phyloP scores from a whole-genome alignment of 257 asterid species.

The Catharanthus roseus region DNA sequence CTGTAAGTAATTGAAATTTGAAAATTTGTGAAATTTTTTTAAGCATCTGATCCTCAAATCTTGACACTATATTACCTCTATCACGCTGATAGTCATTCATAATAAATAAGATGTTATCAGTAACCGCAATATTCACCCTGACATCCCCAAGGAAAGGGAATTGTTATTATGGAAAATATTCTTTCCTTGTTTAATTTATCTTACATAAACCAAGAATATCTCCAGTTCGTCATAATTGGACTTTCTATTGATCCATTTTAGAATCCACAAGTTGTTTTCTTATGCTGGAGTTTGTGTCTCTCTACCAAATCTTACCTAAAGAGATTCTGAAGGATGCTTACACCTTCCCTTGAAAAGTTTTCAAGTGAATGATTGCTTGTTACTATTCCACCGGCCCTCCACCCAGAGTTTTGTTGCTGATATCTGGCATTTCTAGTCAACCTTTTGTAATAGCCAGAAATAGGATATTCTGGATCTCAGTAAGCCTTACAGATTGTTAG shows the following conservation, averaged over 20 bases:
- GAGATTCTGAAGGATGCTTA: neutral
- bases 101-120: neutral
- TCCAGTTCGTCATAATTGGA: neutral
- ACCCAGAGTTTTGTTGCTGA: neutral
- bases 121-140: neutral
- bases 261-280: neutral
- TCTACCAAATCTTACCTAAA: neutral
- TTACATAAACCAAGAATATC: neutral
- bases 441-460: neutral
- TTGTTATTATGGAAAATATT: neutral
- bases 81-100: no score
- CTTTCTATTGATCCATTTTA: neutral
- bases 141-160: neutral
- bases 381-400: neutral
- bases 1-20: constrained; percentile 41
- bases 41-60: neutral
- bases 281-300: neutral
- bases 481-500: neutral
- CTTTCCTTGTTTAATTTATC: neutral
- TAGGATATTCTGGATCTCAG: neutral
- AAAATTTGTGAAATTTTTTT: neutral
- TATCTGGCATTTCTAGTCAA: neutral
- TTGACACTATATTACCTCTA: no score
- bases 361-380: neutral
- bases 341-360: neutral